Conservation (phyloP, 2,329 filamentous ascomycete genomes). For the Neofusicoccum umdonicola region DNA sequence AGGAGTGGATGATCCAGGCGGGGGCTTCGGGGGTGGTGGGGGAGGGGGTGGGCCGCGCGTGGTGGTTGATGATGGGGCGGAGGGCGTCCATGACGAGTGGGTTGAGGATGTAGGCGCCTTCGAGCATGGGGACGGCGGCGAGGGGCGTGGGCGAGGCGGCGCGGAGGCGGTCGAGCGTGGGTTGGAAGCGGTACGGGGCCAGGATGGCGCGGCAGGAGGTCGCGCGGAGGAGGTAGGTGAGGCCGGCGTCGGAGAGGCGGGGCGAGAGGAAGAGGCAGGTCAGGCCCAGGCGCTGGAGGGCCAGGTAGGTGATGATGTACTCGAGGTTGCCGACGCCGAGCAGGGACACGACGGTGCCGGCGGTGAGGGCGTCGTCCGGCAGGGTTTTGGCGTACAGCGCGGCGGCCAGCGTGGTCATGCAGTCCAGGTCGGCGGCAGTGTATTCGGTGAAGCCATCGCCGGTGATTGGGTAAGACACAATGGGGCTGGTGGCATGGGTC, state of each 20-base stretch:
- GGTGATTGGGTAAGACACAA: constrained; percentile 45
- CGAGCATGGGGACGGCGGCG: constrained; percentile 31
- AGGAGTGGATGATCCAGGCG: constrained; percentile 50
- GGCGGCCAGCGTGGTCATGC: constrained; percentile 7
- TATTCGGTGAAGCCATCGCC: constrained; percentile 49
- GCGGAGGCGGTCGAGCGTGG: constrained; percentile 19
- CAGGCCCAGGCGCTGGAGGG: constrained; percentile 55
- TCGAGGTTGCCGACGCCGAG: constrained; percentile 55
- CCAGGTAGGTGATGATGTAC: constrained; percentile 55
- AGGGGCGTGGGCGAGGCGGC: constrained; percentile 24
- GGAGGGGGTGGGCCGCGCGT: constrained; percentile 21
- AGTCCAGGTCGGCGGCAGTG: constrained; percentile 46
- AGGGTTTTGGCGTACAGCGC: background rate
- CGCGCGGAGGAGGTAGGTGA: constrained; percentile 40
- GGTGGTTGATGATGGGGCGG: constrained; percentile 26
- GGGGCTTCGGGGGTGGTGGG: constrained; percentile 19
- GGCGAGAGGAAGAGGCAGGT: constrained; percentile 56
- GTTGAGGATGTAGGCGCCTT: background rate
- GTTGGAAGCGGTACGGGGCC: background rate
- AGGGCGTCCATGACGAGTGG: constrained; percentile 19
- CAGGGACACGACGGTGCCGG: constrained; percentile 41
- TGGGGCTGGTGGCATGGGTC: constrained; percentile 32
- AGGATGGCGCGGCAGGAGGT: constrained; percentile 24
- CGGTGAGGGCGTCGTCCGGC: constrained; percentile 18
- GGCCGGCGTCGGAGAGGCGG: constrained; percentile 51